Evolutionary conservation across 495 filamentous ascomycete genomes (phyloP).

Genomic region (Copromyces sp.): DNA sequence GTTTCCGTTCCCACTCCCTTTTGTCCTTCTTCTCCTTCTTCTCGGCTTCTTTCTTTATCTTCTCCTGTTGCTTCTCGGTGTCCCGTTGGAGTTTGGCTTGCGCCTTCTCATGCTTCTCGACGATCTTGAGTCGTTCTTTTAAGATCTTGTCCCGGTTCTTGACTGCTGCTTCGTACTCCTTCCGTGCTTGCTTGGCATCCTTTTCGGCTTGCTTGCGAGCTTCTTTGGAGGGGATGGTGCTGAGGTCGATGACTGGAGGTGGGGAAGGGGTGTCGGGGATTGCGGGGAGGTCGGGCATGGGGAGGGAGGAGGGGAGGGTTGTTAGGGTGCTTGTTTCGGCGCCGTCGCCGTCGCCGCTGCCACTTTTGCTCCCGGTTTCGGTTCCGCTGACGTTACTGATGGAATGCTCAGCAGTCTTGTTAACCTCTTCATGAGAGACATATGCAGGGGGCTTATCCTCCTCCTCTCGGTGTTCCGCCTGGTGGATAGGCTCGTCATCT

Average conservation of each 20-base stretch:
- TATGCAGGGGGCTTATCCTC: background rate
- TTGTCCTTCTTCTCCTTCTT: conserved; percentile 11
- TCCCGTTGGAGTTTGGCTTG: conserved; percentile 29
- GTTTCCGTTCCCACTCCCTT: conserved; percentile 15
- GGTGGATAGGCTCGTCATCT: background rate
- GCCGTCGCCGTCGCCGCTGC: background rate
- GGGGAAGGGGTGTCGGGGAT: conserved; percentile 34
- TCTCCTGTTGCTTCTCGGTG: conserved; percentile 24
- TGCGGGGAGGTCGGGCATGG: conserved; percentile 21
- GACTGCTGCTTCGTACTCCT: conserved; percentile 49
- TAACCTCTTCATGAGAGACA: background rate
- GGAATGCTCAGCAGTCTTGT: background rate
- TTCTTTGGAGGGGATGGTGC: conserved; percentile 46
- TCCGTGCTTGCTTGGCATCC: conserved; percentile 45
- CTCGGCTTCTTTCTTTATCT: conserved; percentile 22
- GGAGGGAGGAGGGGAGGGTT: background rate
- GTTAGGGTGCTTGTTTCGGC: background rate
- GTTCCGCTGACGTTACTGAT: background rate
- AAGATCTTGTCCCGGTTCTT: conserved; percentile 54
- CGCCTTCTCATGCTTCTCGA: conserved; percentile 46
- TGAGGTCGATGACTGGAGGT: conserved; percentile 37
- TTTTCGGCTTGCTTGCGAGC: conserved; percentile 55
- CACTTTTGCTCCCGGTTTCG: background rate
- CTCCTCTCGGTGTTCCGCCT: background rate
- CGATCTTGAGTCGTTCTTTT: conserved; percentile 45